These are phyloP conservation scores for Emergomyces pasteurianus DNA, from an alignment of 2,329 filamentous ascomycete genomes.

Conservation along the genomic window DNA sequence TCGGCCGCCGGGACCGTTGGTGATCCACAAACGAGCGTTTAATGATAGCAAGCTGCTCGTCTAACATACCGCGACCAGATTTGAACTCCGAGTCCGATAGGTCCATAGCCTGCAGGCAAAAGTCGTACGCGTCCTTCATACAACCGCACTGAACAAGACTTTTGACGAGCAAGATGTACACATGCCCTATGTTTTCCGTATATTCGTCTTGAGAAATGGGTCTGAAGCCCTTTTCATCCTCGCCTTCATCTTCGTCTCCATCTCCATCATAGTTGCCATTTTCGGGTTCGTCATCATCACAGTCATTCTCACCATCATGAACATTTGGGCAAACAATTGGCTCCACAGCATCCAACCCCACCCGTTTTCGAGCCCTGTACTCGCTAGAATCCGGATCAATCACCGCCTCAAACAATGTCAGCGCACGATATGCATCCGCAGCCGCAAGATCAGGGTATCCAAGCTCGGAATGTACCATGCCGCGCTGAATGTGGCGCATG, in stretches of 20 bases:
- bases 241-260: slow-evolving; percentile 34
- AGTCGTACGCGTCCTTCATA: slow-evolving; percentile 30
- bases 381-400: slow-evolving; percentile 63
- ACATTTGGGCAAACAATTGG: neutral
- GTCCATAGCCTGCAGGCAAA: slow-evolving; percentile 22
- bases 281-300: slow-evolving; percentile 1
- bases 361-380: slow-evolving; percentile 55
- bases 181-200: slow-evolving; percentile 18
- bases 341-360: slow-evolving; percentile 5
- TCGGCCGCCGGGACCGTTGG: neutral
- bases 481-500: slow-evolving; percentile 40
- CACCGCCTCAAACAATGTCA: slow-evolving; percentile 76
- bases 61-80: slow-evolving; percentile 9
- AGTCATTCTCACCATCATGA: neutral
- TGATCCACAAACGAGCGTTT: slow-evolving; percentile 15
- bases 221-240: slow-evolving; percentile 26
- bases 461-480: slow-evolving; percentile 57
- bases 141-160: slow-evolving; percentile 28
- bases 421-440: slow-evolving; percentile 78
- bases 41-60: slow-evolving; percentile 19
- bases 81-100: slow-evolving; percentile 11
- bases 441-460: slow-evolving; percentile 83
- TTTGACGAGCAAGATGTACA: slow-evolving; percentile 27
- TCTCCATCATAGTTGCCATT: slow-evolving; percentile 23
- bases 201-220: slow-evolving; percentile 9